These are phyloP conservation scores for Torrubiella hemipterigena DNA, from an alignment of 2,329 filamentous ascomycete genomes.

Conservation along the genomic window DNA sequence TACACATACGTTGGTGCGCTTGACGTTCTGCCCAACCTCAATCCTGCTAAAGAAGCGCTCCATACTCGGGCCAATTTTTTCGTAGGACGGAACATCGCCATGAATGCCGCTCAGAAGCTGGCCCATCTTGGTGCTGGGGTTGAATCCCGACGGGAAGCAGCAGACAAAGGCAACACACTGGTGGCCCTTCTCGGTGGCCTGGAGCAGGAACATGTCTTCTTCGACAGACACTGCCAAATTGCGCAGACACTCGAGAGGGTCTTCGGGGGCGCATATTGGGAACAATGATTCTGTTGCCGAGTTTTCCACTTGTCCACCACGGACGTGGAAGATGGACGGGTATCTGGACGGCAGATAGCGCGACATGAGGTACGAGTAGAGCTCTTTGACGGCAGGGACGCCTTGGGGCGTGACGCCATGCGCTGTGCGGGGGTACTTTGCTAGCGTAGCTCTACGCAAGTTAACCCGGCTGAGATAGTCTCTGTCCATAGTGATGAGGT, in stretches of 20 bases:
- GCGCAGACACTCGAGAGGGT: constrained; percentile 22
- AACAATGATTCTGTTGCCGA: constrained; percentile 19
- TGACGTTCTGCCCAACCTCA: constrained; percentile 34
- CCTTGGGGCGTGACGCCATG: constrained; percentile 29
- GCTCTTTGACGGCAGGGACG: constrained; percentile 29
- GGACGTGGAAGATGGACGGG: constrained; percentile 33
- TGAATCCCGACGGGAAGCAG: constrained; percentile 40
- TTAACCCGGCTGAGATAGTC: constrained; percentile 34
- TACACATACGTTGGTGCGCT: constrained; percentile 36
- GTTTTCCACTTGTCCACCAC: constrained; percentile 24
- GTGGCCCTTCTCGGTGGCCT: constrained; percentile 28
- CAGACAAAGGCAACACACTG: constrained; percentile 34
- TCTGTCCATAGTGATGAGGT: constrained; percentile 39
- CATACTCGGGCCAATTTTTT: constrained; percentile 43
- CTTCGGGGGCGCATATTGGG: constrained; percentile 15
- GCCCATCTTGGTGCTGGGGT: constrained; percentile 37
- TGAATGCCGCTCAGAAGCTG: constrained; percentile 37
- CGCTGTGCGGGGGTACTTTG: constrained; percentile 23
- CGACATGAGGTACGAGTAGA: constrained; percentile 34
- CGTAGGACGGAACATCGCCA: constrained; percentile 37
- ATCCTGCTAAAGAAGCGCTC: constrained; percentile 38
- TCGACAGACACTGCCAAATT: constrained; percentile 38
- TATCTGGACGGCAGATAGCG: constrained; percentile 36
- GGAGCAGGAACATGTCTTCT: constrained; percentile 41
- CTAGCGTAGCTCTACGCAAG: constrained; percentile 25